Evolutionary conservation across 2,329 filamentous ascomycete genomes (phyloP).

Genomic region (Orbilia blumenaviensis): DNA sequence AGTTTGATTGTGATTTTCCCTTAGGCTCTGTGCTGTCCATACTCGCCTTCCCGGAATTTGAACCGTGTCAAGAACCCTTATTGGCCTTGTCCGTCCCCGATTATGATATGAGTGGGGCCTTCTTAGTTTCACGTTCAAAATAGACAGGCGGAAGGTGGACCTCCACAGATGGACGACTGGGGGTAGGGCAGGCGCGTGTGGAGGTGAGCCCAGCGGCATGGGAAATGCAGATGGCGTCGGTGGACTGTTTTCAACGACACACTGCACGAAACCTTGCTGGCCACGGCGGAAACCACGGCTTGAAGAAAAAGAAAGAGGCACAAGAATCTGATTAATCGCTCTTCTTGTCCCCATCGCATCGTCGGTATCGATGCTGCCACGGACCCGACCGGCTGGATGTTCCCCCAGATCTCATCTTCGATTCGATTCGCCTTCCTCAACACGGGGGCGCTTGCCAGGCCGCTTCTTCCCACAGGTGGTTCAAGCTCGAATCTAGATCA

Average conservation of each 20-base stretch:
- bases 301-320: slow-evolving; percentile 1
- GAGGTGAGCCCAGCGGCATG: slow-evolving; percentile 37
- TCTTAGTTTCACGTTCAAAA: slow-evolving; percentile 52
- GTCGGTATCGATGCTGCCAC: slow-evolving; percentile 34
- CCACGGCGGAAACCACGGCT: slow-evolving; percentile 42
- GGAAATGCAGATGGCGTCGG: slow-evolving; percentile 32
- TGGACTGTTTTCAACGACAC: slow-evolving; percentile 30
- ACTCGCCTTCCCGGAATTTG: slow-evolving; percentile 32
- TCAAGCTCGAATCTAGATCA: neutral
- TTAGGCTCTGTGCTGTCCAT: slow-evolving; percentile 22
- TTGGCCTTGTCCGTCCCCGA: slow-evolving; percentile 35
- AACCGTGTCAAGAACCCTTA: slow-evolving; percentile 43
- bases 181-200: neutral
- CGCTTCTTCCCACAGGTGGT: neutral
- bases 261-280: slow-evolving; percentile 30
- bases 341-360: slow-evolving; percentile 22
- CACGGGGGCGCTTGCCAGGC: slow-evolving; percentile 19
- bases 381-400: slow-evolving; percentile 39
- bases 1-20: slow-evolving; percentile 42
- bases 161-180: slow-evolving; percentile 29
- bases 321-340: slow-evolving; percentile 33
- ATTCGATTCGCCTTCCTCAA: slow-evolving; percentile 32
- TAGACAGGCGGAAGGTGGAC: slow-evolving; percentile 49
- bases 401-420: slow-evolving; percentile 3
- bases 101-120: slow-evolving; percentile 48